phyloP scores from a whole-genome alignment of 495 filamentous ascomycete species.

The Lophium mytilinum region DNA sequence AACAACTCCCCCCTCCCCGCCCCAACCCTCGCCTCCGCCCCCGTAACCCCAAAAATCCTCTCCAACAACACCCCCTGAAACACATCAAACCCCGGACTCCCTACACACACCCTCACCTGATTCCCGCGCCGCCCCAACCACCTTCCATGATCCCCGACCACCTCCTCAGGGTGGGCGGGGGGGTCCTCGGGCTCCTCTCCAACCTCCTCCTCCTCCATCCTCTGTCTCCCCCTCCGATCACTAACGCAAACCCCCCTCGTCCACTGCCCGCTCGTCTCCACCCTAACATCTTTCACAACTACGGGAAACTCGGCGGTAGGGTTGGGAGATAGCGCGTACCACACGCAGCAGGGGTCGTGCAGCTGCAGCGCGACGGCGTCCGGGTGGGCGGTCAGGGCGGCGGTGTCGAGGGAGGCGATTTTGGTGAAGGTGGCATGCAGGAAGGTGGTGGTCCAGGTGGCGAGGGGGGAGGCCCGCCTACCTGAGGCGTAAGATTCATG shows the following conservation, averaged over 20 bases:
- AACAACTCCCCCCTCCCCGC: neutral
- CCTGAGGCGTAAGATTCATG: too few relatives aligned
- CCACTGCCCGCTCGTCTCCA: slow-evolving; percentile 90
- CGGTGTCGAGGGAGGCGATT: slow-evolving; percentile 43
- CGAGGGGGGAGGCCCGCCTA: slow-evolving; percentile 78
- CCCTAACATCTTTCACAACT: slow-evolving; percentile 58
- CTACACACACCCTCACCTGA: slow-evolving; percentile 61
- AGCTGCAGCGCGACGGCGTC: slow-evolving; percentile 57
- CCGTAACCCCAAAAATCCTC: slow-evolving; percentile 31
- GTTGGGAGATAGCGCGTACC: slow-evolving; percentile 41
- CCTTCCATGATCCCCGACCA: slow-evolving; percentile 55
- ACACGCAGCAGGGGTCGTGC: slow-evolving; percentile 84
- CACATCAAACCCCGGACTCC: slow-evolving; percentile 45
- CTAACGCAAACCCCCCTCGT: slow-evolving; percentile 83
- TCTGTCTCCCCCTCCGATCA: slow-evolving; percentile 56
- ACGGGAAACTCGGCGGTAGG: slow-evolving; percentile 37
- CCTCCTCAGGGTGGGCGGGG: slow-evolving; percentile 45
- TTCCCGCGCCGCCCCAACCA: slow-evolving; percentile 77
- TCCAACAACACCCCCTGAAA: slow-evolving; percentile 34
- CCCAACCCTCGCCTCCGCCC: neutral
- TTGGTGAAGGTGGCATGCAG: slow-evolving; percentile 68
- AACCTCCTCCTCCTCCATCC: slow-evolving; percentile 42
- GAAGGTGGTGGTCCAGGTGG: slow-evolving; percentile 73
- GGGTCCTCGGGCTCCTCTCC: slow-evolving; percentile 43
- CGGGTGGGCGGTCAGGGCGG: slow-evolving; percentile 43